Evolutionary conservation across 2,329 filamentous ascomycete genomes (phyloP).

Genomic region (Cryphonectria japonica): DNA sequence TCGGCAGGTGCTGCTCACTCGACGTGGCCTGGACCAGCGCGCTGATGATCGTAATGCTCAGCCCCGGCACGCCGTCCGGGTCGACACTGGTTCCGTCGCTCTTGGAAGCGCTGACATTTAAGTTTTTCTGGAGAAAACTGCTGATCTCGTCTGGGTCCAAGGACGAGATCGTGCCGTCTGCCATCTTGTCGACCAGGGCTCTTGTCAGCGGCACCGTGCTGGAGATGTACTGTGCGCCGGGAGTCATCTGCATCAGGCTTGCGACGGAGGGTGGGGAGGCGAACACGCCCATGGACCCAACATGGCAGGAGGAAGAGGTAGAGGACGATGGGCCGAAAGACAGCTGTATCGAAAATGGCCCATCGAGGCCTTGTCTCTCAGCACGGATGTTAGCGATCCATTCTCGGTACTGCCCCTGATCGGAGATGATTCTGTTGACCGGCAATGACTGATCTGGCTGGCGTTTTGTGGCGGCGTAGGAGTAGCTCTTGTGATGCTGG

Average conservation of each 20-base stretch:
- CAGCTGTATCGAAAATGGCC: slow-evolving; percentile 67
- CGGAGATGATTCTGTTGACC: slow-evolving; percentile 41
- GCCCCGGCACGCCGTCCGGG: slow-evolving; percentile 37
- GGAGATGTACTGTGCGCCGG: slow-evolving; percentile 45
- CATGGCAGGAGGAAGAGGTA: slow-evolving; percentile 41
- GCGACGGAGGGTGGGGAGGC: slow-evolving; percentile 37
- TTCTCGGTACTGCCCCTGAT: slow-evolving; percentile 55
- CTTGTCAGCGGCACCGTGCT: slow-evolving; percentile 58
- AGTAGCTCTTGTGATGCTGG: slow-evolving; percentile 7
- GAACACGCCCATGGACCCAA: slow-evolving; percentile 65
- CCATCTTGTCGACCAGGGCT: slow-evolving; percentile 49
- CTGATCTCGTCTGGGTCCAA: slow-evolving; percentile 43
- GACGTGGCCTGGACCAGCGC: slow-evolving; percentile 42
- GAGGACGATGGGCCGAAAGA: slow-evolving; percentile 62
- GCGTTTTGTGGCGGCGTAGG: background rate
- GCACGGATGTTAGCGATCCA: slow-evolving; percentile 72
- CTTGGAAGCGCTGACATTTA: slow-evolving; percentile 42
- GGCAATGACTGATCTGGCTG: slow-evolving; percentile 31
- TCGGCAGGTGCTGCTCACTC: slow-evolving; percentile 41
- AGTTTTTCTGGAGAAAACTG: slow-evolving; percentile 45
- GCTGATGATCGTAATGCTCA: slow-evolving; percentile 44
- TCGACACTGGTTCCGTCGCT: slow-evolving; percentile 37
- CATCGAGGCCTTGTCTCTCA: slow-evolving; percentile 61
- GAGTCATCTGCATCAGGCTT: slow-evolving; percentile 37
- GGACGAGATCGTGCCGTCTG: slow-evolving; percentile 40